Base-by-base conservation (phyloP, 345 rosid species). In the Eucalyptus sideroxylon region DNA sequence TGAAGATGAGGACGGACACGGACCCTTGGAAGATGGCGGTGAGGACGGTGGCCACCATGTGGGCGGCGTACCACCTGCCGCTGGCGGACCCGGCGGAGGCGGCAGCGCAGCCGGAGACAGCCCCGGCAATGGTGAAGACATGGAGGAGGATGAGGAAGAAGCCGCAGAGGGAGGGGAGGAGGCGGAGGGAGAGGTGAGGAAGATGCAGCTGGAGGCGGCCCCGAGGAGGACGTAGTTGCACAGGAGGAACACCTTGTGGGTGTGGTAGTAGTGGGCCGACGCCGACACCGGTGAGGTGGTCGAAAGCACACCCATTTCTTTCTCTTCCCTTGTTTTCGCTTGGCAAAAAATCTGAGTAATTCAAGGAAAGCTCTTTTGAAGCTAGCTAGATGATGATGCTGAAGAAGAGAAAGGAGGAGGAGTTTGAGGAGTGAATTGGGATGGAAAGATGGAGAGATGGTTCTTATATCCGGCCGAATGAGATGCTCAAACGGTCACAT, bases 11-110 rank as follows among this genome's bases (percentile, higher is more conserved):
- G 34, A 97, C 97, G 6, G 99, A 95, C 11, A 97, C 95, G 0
- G 99, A 98, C 1, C 99, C 99, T 87, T 98, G 98, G 92, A 98
- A 98, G 14, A 98, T 98, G 10, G 99, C 99, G 0, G 99, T 94
- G 50, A 96, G 92, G 53, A 97, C 98, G 1, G 99, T 94, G 26
- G 95, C 93, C 47, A 97, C 97, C 99, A 98, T 95, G 94, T 96
- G 98, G 11, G 97, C 95, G 4, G 95, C 96, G 27, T 96, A 97
- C 98, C 99, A 97, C 77, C 93, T 65, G 83, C 88, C 89, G 4
- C 89, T 56, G 44, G 92, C 91, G 10, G 93, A 89, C 44, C 93
- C 94, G 0, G 95, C 94, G 2, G 97, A 93, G 83, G 96, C 97
- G 0, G 98, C 99, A 2, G 95, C 92, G 87, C 99, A 96, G 19